Percentiles rank a stretch among this genome's conserved stretches.
phyloP scores from a whole-genome alignment of 176 grass and related monocot genomes.

The Phyllostachys edulis region DNA sequence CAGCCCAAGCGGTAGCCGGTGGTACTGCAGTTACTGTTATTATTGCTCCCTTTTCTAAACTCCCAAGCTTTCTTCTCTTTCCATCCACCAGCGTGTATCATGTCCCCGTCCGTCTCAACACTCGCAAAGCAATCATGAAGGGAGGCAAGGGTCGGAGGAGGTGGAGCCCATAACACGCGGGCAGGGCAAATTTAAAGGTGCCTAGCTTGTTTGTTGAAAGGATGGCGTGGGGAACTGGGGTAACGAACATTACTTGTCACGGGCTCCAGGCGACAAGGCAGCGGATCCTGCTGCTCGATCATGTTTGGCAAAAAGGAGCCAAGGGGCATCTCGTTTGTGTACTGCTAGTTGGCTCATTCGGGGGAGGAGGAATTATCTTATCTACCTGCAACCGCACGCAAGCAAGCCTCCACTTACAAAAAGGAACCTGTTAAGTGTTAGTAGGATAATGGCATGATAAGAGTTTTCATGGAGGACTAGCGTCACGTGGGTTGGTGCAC shows the following conservation, averaged over 20 bases:
- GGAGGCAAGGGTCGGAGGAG: background rate
- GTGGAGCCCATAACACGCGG: conserved; percentile 26
- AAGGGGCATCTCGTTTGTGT: background rate
- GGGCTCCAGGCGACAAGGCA: conserved; percentile 40
- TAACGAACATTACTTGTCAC: conserved; percentile 44
- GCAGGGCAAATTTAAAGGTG: background rate
- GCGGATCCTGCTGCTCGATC: conserved; percentile 43
- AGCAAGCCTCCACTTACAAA: conserved; percentile 14
- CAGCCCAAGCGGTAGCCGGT: background rate
- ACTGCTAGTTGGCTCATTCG: conserved; percentile 23
- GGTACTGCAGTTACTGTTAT: background rate
- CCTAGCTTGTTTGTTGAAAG: background rate
- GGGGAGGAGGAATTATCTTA: background rate
- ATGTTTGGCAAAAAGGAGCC: conserved; percentile 28
- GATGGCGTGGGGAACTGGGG: conserved; percentile 14
- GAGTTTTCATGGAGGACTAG: background rate
- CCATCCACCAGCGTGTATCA: background rate
- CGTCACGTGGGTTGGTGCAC: background rate
- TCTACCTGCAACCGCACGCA: conserved; percentile 34
- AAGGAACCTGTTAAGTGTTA: background rate
- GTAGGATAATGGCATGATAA: background rate
- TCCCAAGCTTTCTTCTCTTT: conserved; percentile 20
- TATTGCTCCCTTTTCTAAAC: conserved; percentile 32
- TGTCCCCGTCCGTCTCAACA: background rate
- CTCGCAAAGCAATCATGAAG: conserved; percentile 16